Conservation (phyloP, 768 basidiomycete species). For the Daedaleopsis nitida region DNA sequence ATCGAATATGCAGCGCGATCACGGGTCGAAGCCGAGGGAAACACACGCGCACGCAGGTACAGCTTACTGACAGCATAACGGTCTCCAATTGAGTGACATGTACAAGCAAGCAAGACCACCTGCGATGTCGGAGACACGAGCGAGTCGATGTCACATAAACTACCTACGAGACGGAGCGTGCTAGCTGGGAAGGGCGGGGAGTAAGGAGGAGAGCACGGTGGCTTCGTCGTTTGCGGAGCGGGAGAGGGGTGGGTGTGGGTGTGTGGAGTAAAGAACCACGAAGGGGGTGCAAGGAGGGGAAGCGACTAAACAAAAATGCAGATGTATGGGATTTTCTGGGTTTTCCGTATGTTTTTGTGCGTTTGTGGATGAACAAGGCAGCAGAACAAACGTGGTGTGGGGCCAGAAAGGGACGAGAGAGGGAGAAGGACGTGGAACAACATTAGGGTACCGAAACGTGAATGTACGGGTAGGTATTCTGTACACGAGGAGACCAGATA, state of each 20-base stretch:
- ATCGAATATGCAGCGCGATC: no score
- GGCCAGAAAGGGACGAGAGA: constrained; percentile 33
- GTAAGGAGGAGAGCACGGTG: constrained; percentile 14
- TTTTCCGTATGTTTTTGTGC: constrained; percentile 53
- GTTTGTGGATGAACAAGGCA: constrained; percentile 43
- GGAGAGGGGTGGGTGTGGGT: constrained; percentile 18
- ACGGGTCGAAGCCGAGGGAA: no score
- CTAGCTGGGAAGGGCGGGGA: constrained; percentile 8
- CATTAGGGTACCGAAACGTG: constrained; percentile 41
- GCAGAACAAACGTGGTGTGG: constrained; percentile 35
- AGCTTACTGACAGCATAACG: constrained; percentile 14
- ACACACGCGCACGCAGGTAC: no score
- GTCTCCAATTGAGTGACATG: constrained; percentile 22
- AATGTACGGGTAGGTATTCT: constrained; percentile 35
- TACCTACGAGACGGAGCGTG: constrained; percentile 27
- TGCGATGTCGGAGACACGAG: constrained; percentile 20
- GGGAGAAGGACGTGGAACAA: constrained; percentile 31
- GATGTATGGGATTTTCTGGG: constrained; percentile 40
- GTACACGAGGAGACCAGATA: constrained; percentile 35
- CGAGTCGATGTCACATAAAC: constrained; percentile 23
- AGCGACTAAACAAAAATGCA: constrained; percentile 15
- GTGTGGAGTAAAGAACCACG: constrained; percentile 23
- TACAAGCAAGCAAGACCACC: constrained; percentile 15
- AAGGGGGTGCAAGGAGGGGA: constrained; percentile 27
- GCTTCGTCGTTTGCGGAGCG: constrained; percentile 20